Evolutionary conservation across 2,329 filamentous ascomycete genomes (phyloP).

Genomic region (Trichoderma sp.): DNA sequence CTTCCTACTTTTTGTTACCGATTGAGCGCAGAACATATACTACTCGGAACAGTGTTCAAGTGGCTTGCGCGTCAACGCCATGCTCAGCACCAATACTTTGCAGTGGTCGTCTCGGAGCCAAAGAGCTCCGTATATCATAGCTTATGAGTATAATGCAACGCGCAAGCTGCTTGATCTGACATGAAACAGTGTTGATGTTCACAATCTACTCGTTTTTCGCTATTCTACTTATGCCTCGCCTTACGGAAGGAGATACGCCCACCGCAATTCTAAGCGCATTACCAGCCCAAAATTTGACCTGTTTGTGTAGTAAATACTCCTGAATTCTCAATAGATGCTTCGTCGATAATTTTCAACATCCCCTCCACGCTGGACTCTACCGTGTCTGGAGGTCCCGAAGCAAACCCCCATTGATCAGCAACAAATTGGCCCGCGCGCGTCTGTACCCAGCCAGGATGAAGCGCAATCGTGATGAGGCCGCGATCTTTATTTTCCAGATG

Average conservation of each 20-base stretch:
- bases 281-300: slow-evolving; percentile 1
- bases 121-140: neutral
- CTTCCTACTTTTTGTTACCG: neutral
- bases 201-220: neutral
- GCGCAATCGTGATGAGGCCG: slow-evolving; percentile 34
- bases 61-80: neutral
- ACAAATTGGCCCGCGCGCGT: slow-evolving; percentile 37
- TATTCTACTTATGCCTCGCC: neutral
- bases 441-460: slow-evolving; percentile 45
- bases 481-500: slow-evolving; percentile 33
- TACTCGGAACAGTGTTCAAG: neutral
- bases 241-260: neutral
- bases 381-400: slow-evolving; percentile 32
- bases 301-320: slow-evolving; percentile 28
- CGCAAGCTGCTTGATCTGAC: neutral
- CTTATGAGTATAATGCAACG: neutral
- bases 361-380: slow-evolving; percentile 37
- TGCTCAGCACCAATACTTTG: neutral
- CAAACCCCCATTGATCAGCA: slow-evolving; percentile 38
- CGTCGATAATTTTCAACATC: slow-evolving; percentile 41
- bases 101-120: neutral
- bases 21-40: neutral
- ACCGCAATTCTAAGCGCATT: neutral
- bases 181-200: neutral
- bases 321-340: slow-evolving; percentile 32